phyloP scores from a whole-genome alignment of 1,139 yeast genomes.

The Suhomyces bokatorum region DNA sequence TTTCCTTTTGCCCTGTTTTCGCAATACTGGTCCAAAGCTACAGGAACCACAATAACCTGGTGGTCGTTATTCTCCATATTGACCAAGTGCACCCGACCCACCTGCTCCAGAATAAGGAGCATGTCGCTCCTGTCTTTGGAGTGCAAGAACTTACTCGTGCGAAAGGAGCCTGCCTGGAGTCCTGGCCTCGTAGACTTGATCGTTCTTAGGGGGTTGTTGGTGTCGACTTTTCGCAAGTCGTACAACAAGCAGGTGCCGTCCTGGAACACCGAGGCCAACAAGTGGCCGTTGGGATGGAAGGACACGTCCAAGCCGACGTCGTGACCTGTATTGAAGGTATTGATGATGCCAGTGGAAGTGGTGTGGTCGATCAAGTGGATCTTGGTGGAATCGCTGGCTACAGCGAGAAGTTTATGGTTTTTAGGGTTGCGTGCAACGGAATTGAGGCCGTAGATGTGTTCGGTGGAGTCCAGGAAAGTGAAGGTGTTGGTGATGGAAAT shows the following conservation, averaged over 20 bases:
- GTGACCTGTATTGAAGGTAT: constrained; percentile 52
- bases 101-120: constrained; percentile 77
- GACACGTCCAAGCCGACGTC: constrained; percentile 84
- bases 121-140: constrained; percentile 67
- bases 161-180: constrained; percentile 60
- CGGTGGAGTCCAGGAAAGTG: constrained; percentile 2
- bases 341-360: constrained; percentile 20
- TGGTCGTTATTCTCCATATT: constrained; percentile 77
- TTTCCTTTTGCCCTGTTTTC: constrained; percentile 9
- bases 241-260: constrained; percentile 78
- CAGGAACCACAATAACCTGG: constrained; percentile 65
- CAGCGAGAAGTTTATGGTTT: constrained; percentile 32
- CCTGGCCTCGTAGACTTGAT: constrained; percentile 61
- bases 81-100: constrained; percentile 78
- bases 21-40: constrained; percentile 45
- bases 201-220: constrained; percentile 47
- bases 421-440: constrained; percentile 38
- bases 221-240: constrained; percentile 62
- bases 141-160: constrained; percentile 67
- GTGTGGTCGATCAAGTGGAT: constrained; percentile 41
- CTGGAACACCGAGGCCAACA: constrained; percentile 81
- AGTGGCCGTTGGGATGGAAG: constrained; percentile 67
- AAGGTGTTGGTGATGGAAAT: constrained; percentile 36
- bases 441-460: constrained; percentile 27
- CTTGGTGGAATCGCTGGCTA: constrained; percentile 45